phyloP scores from a whole-genome alignment of 768 basidiomycete species.

The Lentinula aciculospora region DNA sequence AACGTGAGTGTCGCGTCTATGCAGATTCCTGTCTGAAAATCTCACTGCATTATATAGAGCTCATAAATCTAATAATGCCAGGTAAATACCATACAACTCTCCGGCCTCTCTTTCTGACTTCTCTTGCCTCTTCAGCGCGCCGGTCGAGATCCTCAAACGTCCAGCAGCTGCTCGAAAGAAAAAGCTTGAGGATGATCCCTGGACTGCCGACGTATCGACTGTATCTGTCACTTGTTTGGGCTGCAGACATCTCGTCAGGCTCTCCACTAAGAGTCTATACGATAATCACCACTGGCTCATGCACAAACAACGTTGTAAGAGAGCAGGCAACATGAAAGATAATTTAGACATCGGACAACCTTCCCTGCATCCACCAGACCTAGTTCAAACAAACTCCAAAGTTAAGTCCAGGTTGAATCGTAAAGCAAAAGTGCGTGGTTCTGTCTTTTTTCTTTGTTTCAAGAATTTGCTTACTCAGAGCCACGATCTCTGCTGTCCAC shows the following conservation, averaged over 20 bases:
- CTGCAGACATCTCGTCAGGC: constrained; percentile 54
- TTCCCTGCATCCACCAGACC: not conserved
- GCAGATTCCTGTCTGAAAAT: not conserved
- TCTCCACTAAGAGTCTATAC: constrained; percentile 61
- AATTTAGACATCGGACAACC: constrained; percentile 10
- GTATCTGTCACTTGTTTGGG: constrained; percentile 48
- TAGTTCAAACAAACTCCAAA: not conserved
- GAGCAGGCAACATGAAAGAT: constrained; percentile 19
- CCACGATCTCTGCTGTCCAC: not conserved
- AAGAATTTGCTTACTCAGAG: not conserved
- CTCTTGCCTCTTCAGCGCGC: not conserved
- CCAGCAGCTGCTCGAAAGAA: constrained; percentile 34
- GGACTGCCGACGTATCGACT: constrained; percentile 45
- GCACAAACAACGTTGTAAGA: constrained; percentile 56
- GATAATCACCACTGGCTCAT: constrained; percentile 66
- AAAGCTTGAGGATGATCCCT: constrained; percentile 45
- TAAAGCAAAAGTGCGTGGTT: constrained; percentile 1
- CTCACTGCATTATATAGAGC: not conserved
- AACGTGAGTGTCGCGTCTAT: not conserved
- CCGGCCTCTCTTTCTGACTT: not conserved
- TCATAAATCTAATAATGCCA: not conserved
- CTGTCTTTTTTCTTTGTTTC: not conserved
- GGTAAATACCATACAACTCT: not conserved
- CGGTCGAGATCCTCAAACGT: not conserved
- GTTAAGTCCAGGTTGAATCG: not conserved